Evolutionary conservation across 306 rosid genomes (phyloP).

Genomic region (Bauhinia variegata): DNA sequence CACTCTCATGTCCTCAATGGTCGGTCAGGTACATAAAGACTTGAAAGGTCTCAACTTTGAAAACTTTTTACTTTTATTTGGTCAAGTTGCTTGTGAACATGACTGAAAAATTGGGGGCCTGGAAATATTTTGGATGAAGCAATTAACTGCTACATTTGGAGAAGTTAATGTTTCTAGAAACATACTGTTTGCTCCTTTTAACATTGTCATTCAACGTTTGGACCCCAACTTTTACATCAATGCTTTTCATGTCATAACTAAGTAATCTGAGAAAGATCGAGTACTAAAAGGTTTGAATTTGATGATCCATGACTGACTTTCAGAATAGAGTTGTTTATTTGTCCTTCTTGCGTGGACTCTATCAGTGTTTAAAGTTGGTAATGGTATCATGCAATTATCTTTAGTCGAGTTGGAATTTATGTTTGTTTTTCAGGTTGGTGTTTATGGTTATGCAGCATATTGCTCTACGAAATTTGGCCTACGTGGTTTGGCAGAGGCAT

Average conservation of each 20-base stretch:
- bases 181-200: neutral
- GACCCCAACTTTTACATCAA: neutral
- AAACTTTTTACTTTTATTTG: too few relatives aligned
- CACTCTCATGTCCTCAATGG: conserved; percentile 87
- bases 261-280: too few relatives aligned
- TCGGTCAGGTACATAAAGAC: conserved; percentile 70
- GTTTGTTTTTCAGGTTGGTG: conserved; percentile 66
- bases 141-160: neutral
- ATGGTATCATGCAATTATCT: neutral
- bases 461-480: conserved; percentile 90
- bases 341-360: neutral
- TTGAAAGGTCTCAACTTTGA: too few relatives aligned
- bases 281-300: too few relatives aligned
- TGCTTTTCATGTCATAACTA: too few relatives aligned
- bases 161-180: neutral
- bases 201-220: neutral
- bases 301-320: conserved; percentile 7
- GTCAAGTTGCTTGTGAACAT: too few relatives aligned
- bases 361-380: neutral
- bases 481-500: conserved; percentile 83
- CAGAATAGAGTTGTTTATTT: neutral
- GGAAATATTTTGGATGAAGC: conserved; percentile 20
- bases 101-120: too few relatives aligned
- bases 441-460: conserved; percentile 88
- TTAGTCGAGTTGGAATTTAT: conserved; percentile 28